phyloP scores from a whole-genome alignment of 371 early-diverging fungal species.

The Enteropsectra breve region DNA sequence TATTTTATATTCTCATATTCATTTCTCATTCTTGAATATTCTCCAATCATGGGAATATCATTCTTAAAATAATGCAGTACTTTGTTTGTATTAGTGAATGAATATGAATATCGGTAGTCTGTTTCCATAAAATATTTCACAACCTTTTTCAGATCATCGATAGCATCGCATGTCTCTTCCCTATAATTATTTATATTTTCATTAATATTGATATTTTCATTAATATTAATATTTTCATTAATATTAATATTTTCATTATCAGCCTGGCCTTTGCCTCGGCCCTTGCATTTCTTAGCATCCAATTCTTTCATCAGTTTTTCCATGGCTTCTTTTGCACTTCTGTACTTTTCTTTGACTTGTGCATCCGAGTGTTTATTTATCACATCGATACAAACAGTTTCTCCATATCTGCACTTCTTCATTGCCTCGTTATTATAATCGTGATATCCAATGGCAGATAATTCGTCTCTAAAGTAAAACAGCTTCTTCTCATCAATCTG shows the following conservation, averaged over 20 bases:
- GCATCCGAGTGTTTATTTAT: neutral
- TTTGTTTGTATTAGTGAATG: neutral
- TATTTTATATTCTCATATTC: conserved; percentile 12
- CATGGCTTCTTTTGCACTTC: neutral
- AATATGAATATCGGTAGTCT: too few relatives aligned
- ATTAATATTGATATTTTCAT: neutral
- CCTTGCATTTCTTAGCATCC: neutral
- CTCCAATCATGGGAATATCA: neutral
- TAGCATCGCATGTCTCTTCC: neutral
- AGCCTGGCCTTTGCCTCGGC: neutral
- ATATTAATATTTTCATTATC: conserved; percentile 2
- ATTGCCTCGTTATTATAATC: conserved; percentile 9
- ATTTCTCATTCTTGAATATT: neutral
- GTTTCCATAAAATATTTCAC: too few relatives aligned
- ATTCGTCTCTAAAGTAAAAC: too few relatives aligned
- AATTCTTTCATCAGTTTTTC: neutral
- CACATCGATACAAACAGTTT: neutral
- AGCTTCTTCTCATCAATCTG: too few relatives aligned
- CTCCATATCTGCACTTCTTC: neutral
- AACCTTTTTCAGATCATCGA: conserved; percentile 8
- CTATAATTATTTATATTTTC: neutral
- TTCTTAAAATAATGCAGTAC: neutral
- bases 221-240: neutral
- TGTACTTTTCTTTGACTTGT: neutral
- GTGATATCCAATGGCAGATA: too few relatives aligned